Evolutionary conservation across 495 filamentous ascomycete genomes (phyloP), one percentile per base, ranked within the genome.

Genomic region (Trichoderma orchidacearum): DNA sequence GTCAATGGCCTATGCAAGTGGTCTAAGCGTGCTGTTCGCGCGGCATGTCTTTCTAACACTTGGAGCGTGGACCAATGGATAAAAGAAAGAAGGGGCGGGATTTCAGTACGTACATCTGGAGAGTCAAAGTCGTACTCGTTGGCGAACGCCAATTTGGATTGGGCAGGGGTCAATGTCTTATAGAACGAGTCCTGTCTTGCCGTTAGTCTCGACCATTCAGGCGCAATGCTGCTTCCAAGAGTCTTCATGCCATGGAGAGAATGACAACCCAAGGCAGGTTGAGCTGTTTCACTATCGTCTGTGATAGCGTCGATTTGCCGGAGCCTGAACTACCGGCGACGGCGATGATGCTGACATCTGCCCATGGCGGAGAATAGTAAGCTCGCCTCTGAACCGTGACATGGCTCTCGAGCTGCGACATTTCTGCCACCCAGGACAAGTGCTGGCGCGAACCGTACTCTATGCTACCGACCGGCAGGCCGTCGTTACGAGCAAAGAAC

Each of bases 201-300:
- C 57, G 38, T 60, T 30, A 58, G 51, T 30, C 21, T 25, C 41
- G 18, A 23, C 21, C 0, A 11, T 32, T 57, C 13, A 53, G 30
- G 53, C 27, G 57, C 53, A 35, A 6, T 38, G 13, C 17, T 31
- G 50, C 35, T 7, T 32, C 51, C 30, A 30, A 30, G 51, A n/a
- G 51, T 17, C 7, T 18, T 53, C 72, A 66, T 78, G 95, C 90
- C 82, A 98, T 96, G 30, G 90, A 92, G 60, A 98, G 70, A 67
- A 98, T 95, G 29, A 96, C 89, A 32, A 98, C 93, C 93, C 93
- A 98, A 41, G 93, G 93, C 53, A 97, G 73, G 70, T 91, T 95
- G 61, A 98, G 70, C 57, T 87, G 85, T 56, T 76, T 83, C 54
- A 97, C 89, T 61, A 98, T 95, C 51, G 90, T 90, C 59, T 91